These are phyloP conservation scores for Yueomyces sinensis DNA, from an alignment of 805 yeast species.

Conservation along the genomic window DNA sequence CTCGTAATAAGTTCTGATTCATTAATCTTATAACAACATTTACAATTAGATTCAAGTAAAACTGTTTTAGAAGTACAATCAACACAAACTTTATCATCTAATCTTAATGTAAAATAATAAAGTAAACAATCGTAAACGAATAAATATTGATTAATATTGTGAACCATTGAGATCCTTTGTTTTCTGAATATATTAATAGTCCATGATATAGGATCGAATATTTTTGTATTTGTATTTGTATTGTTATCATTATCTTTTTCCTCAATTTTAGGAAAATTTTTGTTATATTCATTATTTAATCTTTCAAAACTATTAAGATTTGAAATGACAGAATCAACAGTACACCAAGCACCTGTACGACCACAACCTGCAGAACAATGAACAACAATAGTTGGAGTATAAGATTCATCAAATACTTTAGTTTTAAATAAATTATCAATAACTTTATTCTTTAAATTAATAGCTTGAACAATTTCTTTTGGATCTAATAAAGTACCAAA, in stretches of 20 bases:
- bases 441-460: conserved; percentile 33
- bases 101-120: conserved; percentile 15
- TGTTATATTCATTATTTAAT: conserved; percentile 8
- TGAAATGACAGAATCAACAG: conserved; percentile 49
- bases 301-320: conserved; percentile 12
- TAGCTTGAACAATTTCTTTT: conserved; percentile 41
- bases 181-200: conserved; percentile 54
- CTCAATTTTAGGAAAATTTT: neutral
- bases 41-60: too few relatives aligned
- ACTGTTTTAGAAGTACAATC: too few relatives aligned
- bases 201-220: conserved; percentile 43
- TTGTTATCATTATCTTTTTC: neutral
- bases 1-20: neutral
- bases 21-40: too few relatives aligned
- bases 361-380: conserved; percentile 99
- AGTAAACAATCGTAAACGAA: conserved; percentile 53
- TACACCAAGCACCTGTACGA: conserved; percentile 80
- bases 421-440: conserved; percentile 15
- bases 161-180: conserved; percentile 77
- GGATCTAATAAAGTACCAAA: conserved; percentile 49
- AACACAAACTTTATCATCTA: too few relatives aligned
- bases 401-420: conserved; percentile 9
- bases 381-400: conserved; percentile 45
- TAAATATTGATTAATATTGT: conserved; percentile 60
- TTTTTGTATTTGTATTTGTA: conserved; percentile 1